Evolutionary conservation across 73 alveolate genomes (phyloP), one percentile per base, ranked within the genome.

Genomic region (Symbiodinium natans): DNA sequence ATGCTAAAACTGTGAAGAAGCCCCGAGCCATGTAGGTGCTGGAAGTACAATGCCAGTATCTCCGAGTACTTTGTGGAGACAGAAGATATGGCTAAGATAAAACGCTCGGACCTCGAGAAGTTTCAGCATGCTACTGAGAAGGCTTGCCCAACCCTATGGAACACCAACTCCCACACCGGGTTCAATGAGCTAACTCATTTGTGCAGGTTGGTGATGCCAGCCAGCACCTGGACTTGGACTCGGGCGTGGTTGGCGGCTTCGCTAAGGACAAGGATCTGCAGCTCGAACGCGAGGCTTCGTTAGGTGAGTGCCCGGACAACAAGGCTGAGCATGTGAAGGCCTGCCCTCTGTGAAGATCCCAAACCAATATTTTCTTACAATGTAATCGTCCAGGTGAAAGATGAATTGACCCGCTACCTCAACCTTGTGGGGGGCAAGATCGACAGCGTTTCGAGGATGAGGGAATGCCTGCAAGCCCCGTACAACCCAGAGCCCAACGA

Each of bases 401-500:
- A 36, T 1, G 94, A 87, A 5, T 34, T 87, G 86, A 63, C 36
- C 11, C 73, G 73, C 43, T 59, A 36, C 46, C 33, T 87, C 73
- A 39, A 23, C 39, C 6, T 29, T 13, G 43, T 59, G 3, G 42
- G 34, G 25, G 46, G 8, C 0, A 87, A 87, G 33, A 39, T 87
- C 34, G 41, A 82, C 1, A 0, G 39, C 40, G 9, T 63, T n/a
- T 13, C 17, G 25, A 38, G 40, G 5, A 63, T 54, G 86, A 29
- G 23, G 41, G 71, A 46, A 4, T 38, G 9, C 25, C 94, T 87
- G 27, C 86, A 39, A 39, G 2, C 68, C 7, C 93, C 93, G 17
- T 86, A 86, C 93, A 86, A 86, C 40, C 93, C 93, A 2, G 34
- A 71, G 9, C 93, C 93, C 82, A 34, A 13, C 68, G 80, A 36